Base-by-base conservation (phyloP, 164 flowering plant species). In the Vitis cinerea region DNA sequence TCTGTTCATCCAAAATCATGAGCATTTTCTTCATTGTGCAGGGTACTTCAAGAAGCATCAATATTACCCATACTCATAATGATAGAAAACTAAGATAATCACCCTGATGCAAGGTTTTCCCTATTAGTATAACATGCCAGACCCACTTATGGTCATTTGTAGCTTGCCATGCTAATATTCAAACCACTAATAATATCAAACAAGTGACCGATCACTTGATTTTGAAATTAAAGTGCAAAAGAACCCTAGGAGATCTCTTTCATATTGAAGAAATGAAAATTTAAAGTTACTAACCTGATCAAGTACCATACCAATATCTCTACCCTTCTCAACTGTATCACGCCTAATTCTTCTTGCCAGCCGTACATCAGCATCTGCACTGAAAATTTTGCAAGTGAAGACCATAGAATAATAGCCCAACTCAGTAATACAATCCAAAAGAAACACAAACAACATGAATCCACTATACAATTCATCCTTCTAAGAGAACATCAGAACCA, bases 301-400 rank as follows among this genome's bases (percentile, higher is more conserved):
- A 47, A 90, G 86, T 15, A 90, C 89, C 31, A 71, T 55, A 44
- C 83, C 74, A 60, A 90, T 86, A 70, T 90, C 89, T 83, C 96
- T 82, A 63, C 84, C 85, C 81, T 87, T 90, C 76, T 88, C 90
- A 60, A 75, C 91, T 49, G 91, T 90, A 75, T 90, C 96, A 67
- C 93, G 90, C 64, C 90, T 81, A 83, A 90, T 88, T 73, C 96
- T 86, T 81, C 96, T 87, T 54, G 90, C 93, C 73, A 90, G 72
- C 65, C 96, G 89, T 54, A 88, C 88, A 82, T 90, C 96, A 77
- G 96, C 88, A 88, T 90, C 96, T 90, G 93, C 88, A 85, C 85
- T 83, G 85, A 77, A 84, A 78, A 80, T 14, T 52, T 74, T 66
- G 30, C 66, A 68, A 74, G 74, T 83, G 74, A 82, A 82, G 74